Evolutionary conservation across 148 eudicot species (phyloP), one percentile per base, ranked within the genome.

Genomic region (Camellia granthamiana): DNA sequence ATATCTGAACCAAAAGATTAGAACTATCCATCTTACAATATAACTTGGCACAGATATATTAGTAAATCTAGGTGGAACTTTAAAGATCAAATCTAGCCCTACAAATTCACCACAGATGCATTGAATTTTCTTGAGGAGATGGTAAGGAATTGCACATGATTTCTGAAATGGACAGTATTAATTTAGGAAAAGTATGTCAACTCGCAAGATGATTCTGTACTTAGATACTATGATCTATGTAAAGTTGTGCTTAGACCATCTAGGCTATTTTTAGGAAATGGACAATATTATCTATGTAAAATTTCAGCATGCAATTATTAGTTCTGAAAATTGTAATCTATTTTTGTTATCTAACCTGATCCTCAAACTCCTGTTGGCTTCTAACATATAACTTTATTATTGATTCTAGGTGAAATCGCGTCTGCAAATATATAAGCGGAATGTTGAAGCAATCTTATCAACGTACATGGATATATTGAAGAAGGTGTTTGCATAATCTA

Each of bases 321-420:
- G 61, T 55, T 68, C 74, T 19, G 9, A 66, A 69, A 52, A 18
- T 52, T 0, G 38, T 12, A 21, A 49, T 41, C 44, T 63, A 47
- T 14, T 77, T 77, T 46, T 21, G 3, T 51, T 56, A 30, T 41
- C 18, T 49, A 43, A 7, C 9, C 58, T 7, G 3, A 30, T 63
- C 0, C 21, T 21, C 21, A 5, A 52, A 18, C 18, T 72, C 47
- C 38, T 30, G 23, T n/a, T 80, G 11, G 59, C 43, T 41, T 10
- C 15, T 63, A 46, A 54, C 13, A 71, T 63, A 13, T 52, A 16
- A 41, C 9, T 55, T 44, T 12, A 60, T 76, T 52, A 23, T 38
- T 52, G 30, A 70, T 52, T 59, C n/a, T 87, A 96, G 99, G 99
- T 92, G 72, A 88, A 85, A 83, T 89, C 98, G 70, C 98, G 99